These are phyloP conservation scores for Rhizopus sp. DNA, from an alignment of 371 early-diverging fungal genomes.

Conservation along the genomic window DNA sequence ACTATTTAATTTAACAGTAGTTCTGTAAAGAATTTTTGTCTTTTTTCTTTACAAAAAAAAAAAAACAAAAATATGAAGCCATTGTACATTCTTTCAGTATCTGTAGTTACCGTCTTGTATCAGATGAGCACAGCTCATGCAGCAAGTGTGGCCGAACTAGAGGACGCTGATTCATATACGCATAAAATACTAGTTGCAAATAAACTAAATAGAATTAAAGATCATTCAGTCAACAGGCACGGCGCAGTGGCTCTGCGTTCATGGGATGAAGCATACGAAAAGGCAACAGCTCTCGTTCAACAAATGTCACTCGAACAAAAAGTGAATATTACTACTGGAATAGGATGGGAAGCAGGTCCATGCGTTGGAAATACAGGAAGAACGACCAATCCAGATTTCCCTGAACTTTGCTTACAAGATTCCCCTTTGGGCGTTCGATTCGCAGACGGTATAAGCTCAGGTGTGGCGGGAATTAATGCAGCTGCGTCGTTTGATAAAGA, in stretches of 20 bases:
- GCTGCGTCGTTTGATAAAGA: slow-evolving; percentile 58
- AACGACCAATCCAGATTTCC: slow-evolving; percentile 46
- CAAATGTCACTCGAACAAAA: slow-evolving; percentile 46
- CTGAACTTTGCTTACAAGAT: slow-evolving; percentile 63
- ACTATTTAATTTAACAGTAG: background rate
- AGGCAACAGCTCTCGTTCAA: slow-evolving; percentile 32
- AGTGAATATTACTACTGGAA: slow-evolving; percentile 51
- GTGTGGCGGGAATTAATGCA: slow-evolving; percentile 55
- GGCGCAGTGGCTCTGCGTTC: slow-evolving; percentile 1
- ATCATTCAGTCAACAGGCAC: background rate
- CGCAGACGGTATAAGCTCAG: slow-evolving; percentile 42
- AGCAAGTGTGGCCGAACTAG: background rate
- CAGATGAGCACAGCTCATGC: background rate
- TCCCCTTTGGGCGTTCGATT: slow-evolving; percentile 56
- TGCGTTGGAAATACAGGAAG: slow-evolving; percentile 57
- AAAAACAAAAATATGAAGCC: background rate
- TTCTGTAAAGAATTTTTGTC: background rate
- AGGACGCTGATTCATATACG: slow-evolving; percentile 1
- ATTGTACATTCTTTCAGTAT: background rate
- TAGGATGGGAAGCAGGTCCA: slow-evolving; percentile 42
- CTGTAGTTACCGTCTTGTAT: background rate
- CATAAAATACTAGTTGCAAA: background rate
- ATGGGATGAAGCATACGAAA: slow-evolving; percentile 46
- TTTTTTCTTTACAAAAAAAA: background rate
- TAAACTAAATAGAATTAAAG: background rate